Conservation (phyloP, 2,329 filamentous ascomycete genomes). For the Fusarium falciforme region DNA sequence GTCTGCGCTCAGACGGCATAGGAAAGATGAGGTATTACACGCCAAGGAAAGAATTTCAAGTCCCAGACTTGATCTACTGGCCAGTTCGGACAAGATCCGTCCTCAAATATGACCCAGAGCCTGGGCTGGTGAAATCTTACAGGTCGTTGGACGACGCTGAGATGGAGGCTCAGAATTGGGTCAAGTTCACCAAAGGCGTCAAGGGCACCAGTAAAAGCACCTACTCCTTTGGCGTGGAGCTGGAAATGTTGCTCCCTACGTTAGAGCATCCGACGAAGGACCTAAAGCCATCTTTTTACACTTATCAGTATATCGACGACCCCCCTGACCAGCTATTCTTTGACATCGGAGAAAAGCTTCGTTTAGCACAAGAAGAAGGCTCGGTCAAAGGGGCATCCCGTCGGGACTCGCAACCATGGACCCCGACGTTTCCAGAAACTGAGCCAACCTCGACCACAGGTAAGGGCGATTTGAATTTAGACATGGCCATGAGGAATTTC, state of each 20-base stretch:
- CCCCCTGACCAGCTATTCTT: background rate
- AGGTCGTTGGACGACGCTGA: background rate
- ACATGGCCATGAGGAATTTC: background rate
- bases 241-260: slow-evolving; percentile 27
- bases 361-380: background rate
- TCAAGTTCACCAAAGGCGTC: background rate
- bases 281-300: background rate
- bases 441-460: background rate
- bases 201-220: background rate
- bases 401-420: background rate
- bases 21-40: background rate
- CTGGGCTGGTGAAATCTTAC: background rate
- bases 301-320: background rate
- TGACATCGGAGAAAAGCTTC: background rate
- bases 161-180: background rate
- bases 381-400: background rate
- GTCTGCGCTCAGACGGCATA: background rate
- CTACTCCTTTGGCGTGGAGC: slow-evolving; percentile 37
- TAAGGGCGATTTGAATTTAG: background rate
- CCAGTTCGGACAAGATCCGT: background rate
- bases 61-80: slow-evolving; percentile 21
- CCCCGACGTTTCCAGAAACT: background rate
- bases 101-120: background rate
- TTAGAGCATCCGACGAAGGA: background rate
- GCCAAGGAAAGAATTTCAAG: background rate